Base-by-base conservation (phyloP, 805 yeast genomes). In the Sugiyamaella mastotermitis region DNA sequence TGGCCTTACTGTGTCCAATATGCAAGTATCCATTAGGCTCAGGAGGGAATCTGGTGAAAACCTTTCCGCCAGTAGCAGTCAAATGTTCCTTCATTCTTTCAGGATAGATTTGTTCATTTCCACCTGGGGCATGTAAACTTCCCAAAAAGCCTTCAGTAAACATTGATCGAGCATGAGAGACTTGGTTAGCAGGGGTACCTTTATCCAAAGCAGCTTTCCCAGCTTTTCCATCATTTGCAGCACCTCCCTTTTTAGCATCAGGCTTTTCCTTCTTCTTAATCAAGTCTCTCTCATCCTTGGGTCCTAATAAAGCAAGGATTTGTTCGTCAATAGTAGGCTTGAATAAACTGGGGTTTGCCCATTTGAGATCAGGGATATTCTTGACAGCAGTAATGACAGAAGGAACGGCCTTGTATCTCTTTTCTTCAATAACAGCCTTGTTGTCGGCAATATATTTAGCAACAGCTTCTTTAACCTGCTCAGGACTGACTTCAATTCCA, bases 1-100 rank as follows among this genome's bases (percentile, higher is more conserved):
- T 90, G 37, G 98, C 98, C 65, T 92, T 92, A 29, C 95, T 83
- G 58, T 92, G 99, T 31, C 99, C 98, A 61, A 92, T 90, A 61
- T 92, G 98, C 56, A 92, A 72, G 58, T 79, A 92, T 51, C 98
- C 98, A 64, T 94, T 90, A 29, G 98, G 98, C 66, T 92, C 98
- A 4, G 98, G 98, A 33, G 99, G 99, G 66, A 92, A 92, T 59
- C 99, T 78, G 3, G 98, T 92, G 52, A 75, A 78, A 20, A 90
- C 97, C 55, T 74, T 71, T 33, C 96, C 95, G 26, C 75, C 72
- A 23, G 95, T 85, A 48, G 76, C 76, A 40, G 72, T 75, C 52
- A 86, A 68, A 60, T 92, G 98, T 48, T 76, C 81, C 47, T 70
- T 69, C 82, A 85, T 80, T 42, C 85, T 69, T 56, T 86, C 94